Conservation (phyloP, 371 early-diverging fungal genomes). For the Mortierella sp. region DNA sequence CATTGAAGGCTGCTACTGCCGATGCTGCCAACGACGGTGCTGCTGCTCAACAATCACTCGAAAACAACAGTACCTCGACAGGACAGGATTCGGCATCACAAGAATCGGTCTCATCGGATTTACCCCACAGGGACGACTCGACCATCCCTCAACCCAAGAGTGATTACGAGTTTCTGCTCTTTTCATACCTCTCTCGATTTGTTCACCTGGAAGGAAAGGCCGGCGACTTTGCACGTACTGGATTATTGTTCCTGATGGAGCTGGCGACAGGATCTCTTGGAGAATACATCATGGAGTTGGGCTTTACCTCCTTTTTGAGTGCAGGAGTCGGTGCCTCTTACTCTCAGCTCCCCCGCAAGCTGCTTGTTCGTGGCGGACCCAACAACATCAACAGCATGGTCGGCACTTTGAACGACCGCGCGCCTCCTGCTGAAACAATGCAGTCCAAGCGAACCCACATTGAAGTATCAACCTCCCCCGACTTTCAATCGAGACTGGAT, state of each 20-base stretch:
- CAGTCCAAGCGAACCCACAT: slow-evolving; percentile 52
- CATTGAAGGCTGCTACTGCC: slow-evolving; percentile 18
- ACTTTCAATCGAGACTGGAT: slow-evolving; percentile 83
- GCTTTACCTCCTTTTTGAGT: slow-evolving; percentile 85
- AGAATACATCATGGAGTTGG: slow-evolving; percentile 83
- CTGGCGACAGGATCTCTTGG: slow-evolving; percentile 82
- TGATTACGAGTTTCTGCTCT: slow-evolving; percentile 87
- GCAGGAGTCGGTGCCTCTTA: slow-evolving; percentile 93
- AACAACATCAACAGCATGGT: slow-evolving; percentile 67
- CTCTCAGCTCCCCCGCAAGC: slow-evolving; percentile 90
- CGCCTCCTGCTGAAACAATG: slow-evolving; percentile 41
- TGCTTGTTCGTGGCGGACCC: slow-evolving; percentile 67
- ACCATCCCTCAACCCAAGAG: slow-evolving; percentile 57
- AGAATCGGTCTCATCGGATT: background rate
- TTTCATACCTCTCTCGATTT: slow-evolving; percentile 87
- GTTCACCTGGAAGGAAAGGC: slow-evolving; percentile 90
- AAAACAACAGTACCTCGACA: background rate
- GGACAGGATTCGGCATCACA: slow-evolving; percentile 9
- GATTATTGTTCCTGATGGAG: slow-evolving; percentile 90
- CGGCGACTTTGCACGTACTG: slow-evolving; percentile 93
- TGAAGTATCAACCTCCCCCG: slow-evolving; percentile 68
- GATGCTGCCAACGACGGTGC: slow-evolving; percentile 18
- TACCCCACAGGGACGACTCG: slow-evolving; percentile 23
- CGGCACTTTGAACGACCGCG: slow-evolving; percentile 56
- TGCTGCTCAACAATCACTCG: background rate